Evolutionary conservation across 2,329 filamentous ascomycete genomes (phyloP), one percentile per base, ranked within the genome.

Genomic region (Cladosporium colombiae): DNA sequence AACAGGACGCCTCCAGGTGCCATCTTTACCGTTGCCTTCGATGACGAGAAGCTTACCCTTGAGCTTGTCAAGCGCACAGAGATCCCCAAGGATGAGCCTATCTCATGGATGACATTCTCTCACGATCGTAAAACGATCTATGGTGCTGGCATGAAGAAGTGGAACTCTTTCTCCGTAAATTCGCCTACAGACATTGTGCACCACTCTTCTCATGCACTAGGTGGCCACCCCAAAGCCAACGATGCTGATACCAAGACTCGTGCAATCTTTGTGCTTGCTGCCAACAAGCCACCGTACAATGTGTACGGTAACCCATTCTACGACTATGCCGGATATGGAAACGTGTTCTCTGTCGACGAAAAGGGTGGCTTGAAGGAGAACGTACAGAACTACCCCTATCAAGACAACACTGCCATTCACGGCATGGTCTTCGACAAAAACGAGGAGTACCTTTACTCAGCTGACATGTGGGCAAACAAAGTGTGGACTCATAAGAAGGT

Each of bases 261-360:
- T 68, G 92, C 92, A 73, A 96, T 96, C 78, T 96, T 96, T 81
- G 85, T 94, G 66, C 87, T 96, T 60, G 90, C 92, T 33, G 91
- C 91, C 25, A 85, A 88, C 71, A 86, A 91, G 73, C 84, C 91
- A 1, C 92, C 92, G 0, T 91, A 92, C 78, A 87, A 86, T 72
- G 91, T 96, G 68, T 96, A 96, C 80, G 91, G 91, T 77, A 95
- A 95, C 78, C 92, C 92, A 10, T 96, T 96, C 79, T 96, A 96
- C 83, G 87, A 91, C 68, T 85, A 93, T 76, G 92, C 92, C 44
- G 91, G 91, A 69, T 90, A 87, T 75, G 91, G 92, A 67, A 92
- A 93, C 74, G 86, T 96, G 75, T 92, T 92, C 79, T 83, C 85
- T 62, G 85, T 89, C 60, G 66, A 67, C 46, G 65, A 76, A 10